phyloP scores from a whole-genome alignment of 352 stramenopile genomes.

The Plasmopara halstedii region DNA sequence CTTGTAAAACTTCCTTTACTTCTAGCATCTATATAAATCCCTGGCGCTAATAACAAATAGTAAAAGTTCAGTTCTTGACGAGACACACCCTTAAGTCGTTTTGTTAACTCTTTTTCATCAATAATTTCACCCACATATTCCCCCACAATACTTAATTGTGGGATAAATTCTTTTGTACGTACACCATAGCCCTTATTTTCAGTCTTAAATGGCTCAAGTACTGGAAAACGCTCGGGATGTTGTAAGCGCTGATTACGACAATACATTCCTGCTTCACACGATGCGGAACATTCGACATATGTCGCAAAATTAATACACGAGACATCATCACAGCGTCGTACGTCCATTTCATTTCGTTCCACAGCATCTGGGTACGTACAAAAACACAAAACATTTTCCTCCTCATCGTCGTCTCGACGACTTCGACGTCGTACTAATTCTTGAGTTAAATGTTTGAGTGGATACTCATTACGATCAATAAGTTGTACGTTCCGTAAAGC shows the following conservation, averaged over 20 bases:
- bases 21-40: conserved; percentile 85
- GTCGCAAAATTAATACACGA: conserved; percentile 86
- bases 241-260: conserved; percentile 78
- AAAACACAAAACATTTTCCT: conserved; percentile 41
- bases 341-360: conserved; percentile 24
- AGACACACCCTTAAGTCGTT: conserved; percentile 47
- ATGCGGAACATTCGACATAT: conserved; percentile 66
- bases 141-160: conserved; percentile 60
- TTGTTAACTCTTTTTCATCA: conserved; percentile 72
- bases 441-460: conserved; percentile 40
- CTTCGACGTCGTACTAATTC: conserved; percentile 25
- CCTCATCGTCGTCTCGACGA: conserved; percentile 26
- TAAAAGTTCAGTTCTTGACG: conserved; percentile 84
- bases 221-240: conserved; percentile 50
- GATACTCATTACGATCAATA: conserved; percentile 67
- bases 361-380: conserved; percentile 37
- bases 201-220: conserved; percentile 70
- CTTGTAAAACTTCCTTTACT: conserved; percentile 90
- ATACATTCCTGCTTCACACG: conserved; percentile 37
- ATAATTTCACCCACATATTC: conserved; percentile 92
- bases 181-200: conserved; percentile 84
- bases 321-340: conserved; percentile 67
- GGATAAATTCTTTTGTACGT: conserved; percentile 52
- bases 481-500: conserved; percentile 55
- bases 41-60: conserved; percentile 71